Percentiles rank a stretch among this genome's conserved stretches.
These are phyloP conservation scores for Baudoinia panamericana DNA, from an alignment of 495 filamentous ascomycete species.

Conservation along the genomic window DNA sequence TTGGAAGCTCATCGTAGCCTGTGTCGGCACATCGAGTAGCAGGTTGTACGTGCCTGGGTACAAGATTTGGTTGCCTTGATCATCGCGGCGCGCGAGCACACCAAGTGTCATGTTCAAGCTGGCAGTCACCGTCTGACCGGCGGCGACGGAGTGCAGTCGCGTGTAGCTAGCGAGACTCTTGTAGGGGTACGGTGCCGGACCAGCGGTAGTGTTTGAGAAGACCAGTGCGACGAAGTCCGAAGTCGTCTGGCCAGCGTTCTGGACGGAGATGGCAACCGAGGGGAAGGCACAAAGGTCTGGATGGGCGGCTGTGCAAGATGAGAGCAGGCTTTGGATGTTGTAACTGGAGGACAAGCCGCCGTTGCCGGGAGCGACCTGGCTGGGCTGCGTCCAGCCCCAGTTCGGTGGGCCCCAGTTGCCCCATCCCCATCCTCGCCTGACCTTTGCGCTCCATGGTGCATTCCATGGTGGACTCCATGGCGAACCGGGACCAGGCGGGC, in stretches of 20 bases:
- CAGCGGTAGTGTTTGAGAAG: conserved; percentile 42
- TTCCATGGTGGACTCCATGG: too few species aligned
- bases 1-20: conserved; percentile 30
- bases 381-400: too few species aligned
- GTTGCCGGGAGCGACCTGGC: background rate
- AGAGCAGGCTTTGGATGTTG: conserved; percentile 10
- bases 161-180: conserved; percentile 51
- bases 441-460: too few species aligned
- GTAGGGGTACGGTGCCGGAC: conserved; percentile 48
- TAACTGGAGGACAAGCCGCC: too few species aligned
- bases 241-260: conserved; percentile 40
- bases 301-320: conserved; percentile 11
- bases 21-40: conserved; percentile 38
- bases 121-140: conserved; percentile 29
- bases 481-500: too few species aligned
- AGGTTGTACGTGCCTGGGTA: conserved; percentile 55
- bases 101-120: conserved; percentile 43
- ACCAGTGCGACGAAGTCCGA: conserved; percentile 50
- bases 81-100: conserved; percentile 44
- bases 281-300: conserved; percentile 25
- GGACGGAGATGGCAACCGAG: conserved; percentile 33
- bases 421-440: too few species aligned
- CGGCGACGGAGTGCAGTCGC: conserved; percentile 36
- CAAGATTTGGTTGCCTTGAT: conserved; percentile 44
- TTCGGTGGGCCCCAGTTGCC: too few species aligned